These are phyloP conservation scores for Suhomyces xylopsoci DNA, from an alignment of 805 yeast species.

Conservation along the genomic window DNA sequence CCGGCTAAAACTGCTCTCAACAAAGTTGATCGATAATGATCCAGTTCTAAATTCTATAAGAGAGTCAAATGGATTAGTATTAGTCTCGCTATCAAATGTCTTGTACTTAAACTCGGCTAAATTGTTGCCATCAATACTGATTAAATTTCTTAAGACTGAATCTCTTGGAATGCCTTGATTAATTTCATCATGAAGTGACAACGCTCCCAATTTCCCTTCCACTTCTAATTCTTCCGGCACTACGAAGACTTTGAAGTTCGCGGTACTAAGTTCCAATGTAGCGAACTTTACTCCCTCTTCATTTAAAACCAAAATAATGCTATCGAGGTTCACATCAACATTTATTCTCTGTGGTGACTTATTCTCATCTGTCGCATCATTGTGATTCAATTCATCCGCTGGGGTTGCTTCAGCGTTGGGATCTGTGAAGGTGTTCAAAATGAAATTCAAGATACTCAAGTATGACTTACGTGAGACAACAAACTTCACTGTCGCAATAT, in stretches of 20 bases:
- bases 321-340: slow-evolving; percentile 64
- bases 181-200: slow-evolving; percentile 73
- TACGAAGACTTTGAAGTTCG: slow-evolving; percentile 60
- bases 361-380: slow-evolving; percentile 52
- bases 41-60: slow-evolving; percentile 66
- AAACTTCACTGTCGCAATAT: slow-evolving; percentile 74
- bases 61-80: slow-evolving; percentile 51
- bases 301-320: slow-evolving; percentile 70
- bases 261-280: slow-evolving; percentile 71
- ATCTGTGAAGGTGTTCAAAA: slow-evolving; percentile 82
- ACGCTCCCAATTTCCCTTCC: slow-evolving; percentile 69
- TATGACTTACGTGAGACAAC: slow-evolving; percentile 75
- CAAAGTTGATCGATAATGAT: slow-evolving; percentile 70
- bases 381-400: slow-evolving; percentile 69
- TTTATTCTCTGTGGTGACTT: slow-evolving; percentile 72
- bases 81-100: slow-evolving; percentile 59
- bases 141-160: slow-evolving; percentile 59
- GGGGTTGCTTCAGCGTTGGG: slow-evolving; percentile 67
- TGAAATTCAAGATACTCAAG: slow-evolving; percentile 74
- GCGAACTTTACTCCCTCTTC: slow-evolving; percentile 84
- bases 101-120: slow-evolving; percentile 82
- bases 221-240: slow-evolving; percentile 78
- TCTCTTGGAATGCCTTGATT: slow-evolving; percentile 59
- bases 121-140: slow-evolving; percentile 77
- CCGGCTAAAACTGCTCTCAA: slow-evolving; percentile 74